phyloP scores from a whole-genome alignment of 441 rosid genomes.

The Corymbia calophylla region DNA sequence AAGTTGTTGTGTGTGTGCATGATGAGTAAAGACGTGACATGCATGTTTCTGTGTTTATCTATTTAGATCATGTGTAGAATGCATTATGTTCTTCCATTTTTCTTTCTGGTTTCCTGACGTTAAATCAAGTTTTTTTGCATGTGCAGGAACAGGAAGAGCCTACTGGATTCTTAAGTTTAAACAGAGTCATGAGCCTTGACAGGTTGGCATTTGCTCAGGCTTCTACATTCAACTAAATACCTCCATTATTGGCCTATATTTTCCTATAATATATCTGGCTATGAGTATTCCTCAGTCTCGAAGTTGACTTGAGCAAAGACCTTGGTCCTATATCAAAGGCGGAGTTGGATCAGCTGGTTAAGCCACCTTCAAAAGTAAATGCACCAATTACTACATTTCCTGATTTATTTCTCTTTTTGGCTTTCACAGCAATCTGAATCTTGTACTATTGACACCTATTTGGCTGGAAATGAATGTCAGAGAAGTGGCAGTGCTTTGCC shows the following conservation, averaged over 20 bases:
- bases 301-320: conserved; percentile 75
- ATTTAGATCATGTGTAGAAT: not conserved
- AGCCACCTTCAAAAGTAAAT: conserved; percentile 30
- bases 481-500: conserved; percentile 17
- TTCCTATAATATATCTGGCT: not conserved
- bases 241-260: not conserved
- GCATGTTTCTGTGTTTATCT: not conserved
- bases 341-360: conserved; percentile 12
- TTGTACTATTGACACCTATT: not conserved
- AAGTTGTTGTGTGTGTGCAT: not conserved
- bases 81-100: not conserved
- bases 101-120: not conserved
- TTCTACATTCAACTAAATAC: not conserved
- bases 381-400: not conserved
- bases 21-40: not conserved
- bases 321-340: conserved; percentile 38
- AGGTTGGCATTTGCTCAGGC: conserved; percentile 32
- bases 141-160: conserved; percentile 47
- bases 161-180: conserved; percentile 74
- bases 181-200: conserved; percentile 80
- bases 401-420: not conserved
- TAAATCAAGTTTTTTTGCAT: not conserved
- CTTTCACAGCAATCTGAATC: not conserved
- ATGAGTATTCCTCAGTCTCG: conserved; percentile 37
- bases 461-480: conserved; percentile 18